phyloP scores from a whole-genome alignment of 768 basidiomycete genomes.

The Tephrocybe sp. region DNA sequence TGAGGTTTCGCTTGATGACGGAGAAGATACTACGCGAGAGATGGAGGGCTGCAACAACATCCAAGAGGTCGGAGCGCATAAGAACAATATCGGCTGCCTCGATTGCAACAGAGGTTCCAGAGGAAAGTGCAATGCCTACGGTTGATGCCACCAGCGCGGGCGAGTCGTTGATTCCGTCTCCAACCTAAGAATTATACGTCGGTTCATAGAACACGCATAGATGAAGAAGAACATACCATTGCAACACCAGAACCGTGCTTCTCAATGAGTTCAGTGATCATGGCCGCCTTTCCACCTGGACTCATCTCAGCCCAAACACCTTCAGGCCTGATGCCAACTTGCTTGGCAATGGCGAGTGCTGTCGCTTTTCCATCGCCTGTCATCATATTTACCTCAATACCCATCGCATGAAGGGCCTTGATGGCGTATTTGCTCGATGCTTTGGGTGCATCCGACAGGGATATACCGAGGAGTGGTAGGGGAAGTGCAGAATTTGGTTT shows the following conservation, averaged over 20 bases:
- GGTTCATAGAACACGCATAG: slow-evolving; percentile 4
- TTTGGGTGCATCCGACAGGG: slow-evolving; percentile 87
- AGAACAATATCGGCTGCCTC: slow-evolving; percentile 98
- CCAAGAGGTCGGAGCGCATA: slow-evolving; percentile 94
- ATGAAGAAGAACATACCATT: slow-evolving; percentile 62
- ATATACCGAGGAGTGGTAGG: slow-evolving; percentile 74
- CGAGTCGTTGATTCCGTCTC: slow-evolving; percentile 99
- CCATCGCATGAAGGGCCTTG: slow-evolving; percentile 79
- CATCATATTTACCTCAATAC: slow-evolving; percentile 90
- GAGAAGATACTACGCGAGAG: slow-evolving; percentile 86
- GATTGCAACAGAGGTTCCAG: slow-evolving; percentile 95
- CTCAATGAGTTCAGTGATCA: slow-evolving; percentile 79
- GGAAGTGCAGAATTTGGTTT: slow-evolving; percentile 39
- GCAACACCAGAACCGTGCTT: slow-evolving; percentile 74
- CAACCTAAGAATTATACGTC: slow-evolving; percentile 57
- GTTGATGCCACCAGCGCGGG: slow-evolving; percentile 95
- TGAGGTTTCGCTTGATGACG: slow-evolving; percentile 88
- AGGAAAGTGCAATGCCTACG: slow-evolving; percentile 94
- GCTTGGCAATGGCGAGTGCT: slow-evolving; percentile 83
- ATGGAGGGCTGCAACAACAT: slow-evolving; percentile 95
- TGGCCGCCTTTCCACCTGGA: slow-evolving; percentile 91
- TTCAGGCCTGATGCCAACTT: slow-evolving; percentile 83
- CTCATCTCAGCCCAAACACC: slow-evolving; percentile 92
- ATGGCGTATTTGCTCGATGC: slow-evolving; percentile 84
- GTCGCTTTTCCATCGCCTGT: slow-evolving; percentile 91